Evolutionary conservation across 2,329 filamentous ascomycete species (phyloP), one percentile per base, ranked within the genome.

Genomic region (Aspergillus neoniger): DNA sequence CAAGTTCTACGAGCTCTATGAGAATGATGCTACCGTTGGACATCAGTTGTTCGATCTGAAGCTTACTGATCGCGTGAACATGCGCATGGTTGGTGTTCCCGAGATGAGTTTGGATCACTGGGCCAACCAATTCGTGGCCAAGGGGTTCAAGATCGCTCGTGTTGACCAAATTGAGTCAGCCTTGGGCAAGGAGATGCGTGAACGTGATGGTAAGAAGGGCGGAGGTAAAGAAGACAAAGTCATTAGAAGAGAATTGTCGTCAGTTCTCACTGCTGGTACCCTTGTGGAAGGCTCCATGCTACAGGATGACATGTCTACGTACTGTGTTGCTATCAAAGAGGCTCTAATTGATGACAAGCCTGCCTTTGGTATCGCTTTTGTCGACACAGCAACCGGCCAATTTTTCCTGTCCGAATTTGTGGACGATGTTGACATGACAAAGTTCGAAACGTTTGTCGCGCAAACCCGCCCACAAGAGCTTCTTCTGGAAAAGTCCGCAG

Each of bases 11-110:
- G 95, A 99, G 74, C 83, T 99, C 0, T 99, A 98, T 72, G 95
- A 99, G 75, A 96, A 97, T 62, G 95, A 99, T 77, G 95, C 95
- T 5, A 96, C 94, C 0, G 89, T 98, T 58, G 95, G 95, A 4
- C 93, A 99, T 73, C 95, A 98, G 74, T 83, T 97, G 15, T 99
- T 99, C 69, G 95, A 99, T 75, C 84, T 99, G 59, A 99, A 99
- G 79, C 88, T 99, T 73, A 99, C 95, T 0, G 95, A 99, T 70
- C 87, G 95, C 57, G 95, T 99, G 74, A 99, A 99, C 75, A 99
- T 99, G 95, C 91, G 94, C 67, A 99, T 99, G 95, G 95, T 98
- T 2, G 95, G 95, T 63, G 95, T 99, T 0, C 95, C 95, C 0
- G 95, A 99, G 76, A 91, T 92, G 72, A 96, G 92, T 12, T 82